Evolutionary conservation across 495 filamentous ascomycete genomes (phyloP).

Genomic region (Amorphotheca resinae): DNA sequence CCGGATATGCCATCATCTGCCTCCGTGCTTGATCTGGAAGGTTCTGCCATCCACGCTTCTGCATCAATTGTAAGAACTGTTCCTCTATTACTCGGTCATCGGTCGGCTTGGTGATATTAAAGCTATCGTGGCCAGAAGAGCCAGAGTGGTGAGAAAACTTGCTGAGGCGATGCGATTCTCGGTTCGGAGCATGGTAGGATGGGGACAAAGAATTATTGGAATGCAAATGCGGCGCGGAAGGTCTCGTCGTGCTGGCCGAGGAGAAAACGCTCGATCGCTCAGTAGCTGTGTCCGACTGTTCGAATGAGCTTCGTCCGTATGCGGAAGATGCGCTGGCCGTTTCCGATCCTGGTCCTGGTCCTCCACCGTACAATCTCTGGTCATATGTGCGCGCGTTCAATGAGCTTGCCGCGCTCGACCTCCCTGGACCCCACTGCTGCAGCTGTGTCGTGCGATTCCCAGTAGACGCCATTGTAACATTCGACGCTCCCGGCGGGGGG

Average conservation of each 20-base stretch:
- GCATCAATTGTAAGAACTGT: slow-evolving; percentile 87
- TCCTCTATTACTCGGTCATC: slow-evolving; percentile 85
- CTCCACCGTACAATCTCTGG: background rate
- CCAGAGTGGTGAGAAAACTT: slow-evolving; percentile 31
- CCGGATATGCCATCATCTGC: slow-evolving; percentile 90
- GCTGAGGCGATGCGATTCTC: slow-evolving; percentile 38
- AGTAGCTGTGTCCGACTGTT: slow-evolving; percentile 50
- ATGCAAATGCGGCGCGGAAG: slow-evolving; percentile 34
- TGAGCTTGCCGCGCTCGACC: slow-evolving; percentile 39
- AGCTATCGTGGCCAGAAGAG: slow-evolving; percentile 39
- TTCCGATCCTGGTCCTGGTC: background rate
- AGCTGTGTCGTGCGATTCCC: slow-evolving; percentile 55
- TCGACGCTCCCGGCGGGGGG: slow-evolving; percentile 51
- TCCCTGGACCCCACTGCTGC: slow-evolving; percentile 58
- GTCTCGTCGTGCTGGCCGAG: slow-evolving; percentile 47
- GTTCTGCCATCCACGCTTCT: slow-evolving; percentile 93
- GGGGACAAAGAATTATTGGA: slow-evolving; percentile 27
- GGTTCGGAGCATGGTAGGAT: slow-evolving; percentile 29
- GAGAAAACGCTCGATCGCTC: slow-evolving; percentile 52
- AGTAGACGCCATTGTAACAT: slow-evolving; percentile 55
- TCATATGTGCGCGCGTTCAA: slow-evolving; percentile 22
- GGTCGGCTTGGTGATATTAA: slow-evolving; percentile 53
- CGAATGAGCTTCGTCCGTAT: slow-evolving; percentile 57
- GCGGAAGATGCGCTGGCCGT: slow-evolving; percentile 39
- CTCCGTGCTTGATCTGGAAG: slow-evolving; percentile 88